Conservation (phyloP, 352 stramenopile genomes). For the Phytophthora litchii region DNA sequence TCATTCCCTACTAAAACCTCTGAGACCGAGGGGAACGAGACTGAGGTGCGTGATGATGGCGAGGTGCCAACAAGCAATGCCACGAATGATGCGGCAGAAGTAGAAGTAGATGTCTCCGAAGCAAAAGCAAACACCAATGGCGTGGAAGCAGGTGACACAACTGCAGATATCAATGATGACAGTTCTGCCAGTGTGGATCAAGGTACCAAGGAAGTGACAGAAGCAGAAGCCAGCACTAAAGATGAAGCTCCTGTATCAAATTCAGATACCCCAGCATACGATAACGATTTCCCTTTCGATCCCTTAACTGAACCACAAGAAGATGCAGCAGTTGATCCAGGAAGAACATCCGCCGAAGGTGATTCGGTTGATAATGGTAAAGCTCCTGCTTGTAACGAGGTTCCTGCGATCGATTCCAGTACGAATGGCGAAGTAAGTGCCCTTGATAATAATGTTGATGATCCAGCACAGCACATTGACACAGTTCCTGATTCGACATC, state of each 20-base stretch:
- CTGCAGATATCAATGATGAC: conserved; percentile 2
- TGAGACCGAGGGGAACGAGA: conserved; percentile 1
- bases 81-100: background rate
- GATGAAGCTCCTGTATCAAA: conserved; percentile 4
- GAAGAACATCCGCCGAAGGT: background rate
- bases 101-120: no score
- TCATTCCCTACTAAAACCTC: background rate
- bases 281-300: conserved; percentile 22
- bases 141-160: background rate
- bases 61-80: background rate
- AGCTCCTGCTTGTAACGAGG: conserved; percentile 1
- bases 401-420: conserved; percentile 1
- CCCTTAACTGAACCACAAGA: background rate
- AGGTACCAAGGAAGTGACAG: background rate
- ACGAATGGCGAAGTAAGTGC: background rate
- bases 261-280: conserved; percentile 6
- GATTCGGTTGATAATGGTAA: background rate
- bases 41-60: background rate
- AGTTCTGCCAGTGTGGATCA: conserved; percentile 2
- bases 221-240: background rate
- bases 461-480: background rate
- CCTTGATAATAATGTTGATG: background rate
- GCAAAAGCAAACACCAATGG: conserved; percentile 1
- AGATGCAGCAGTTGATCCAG: background rate
- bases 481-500: background rate